Evolutionary conservation across 2,329 filamentous ascomycete species (phyloP).

Genomic region (Talaromyces sp.): DNA sequence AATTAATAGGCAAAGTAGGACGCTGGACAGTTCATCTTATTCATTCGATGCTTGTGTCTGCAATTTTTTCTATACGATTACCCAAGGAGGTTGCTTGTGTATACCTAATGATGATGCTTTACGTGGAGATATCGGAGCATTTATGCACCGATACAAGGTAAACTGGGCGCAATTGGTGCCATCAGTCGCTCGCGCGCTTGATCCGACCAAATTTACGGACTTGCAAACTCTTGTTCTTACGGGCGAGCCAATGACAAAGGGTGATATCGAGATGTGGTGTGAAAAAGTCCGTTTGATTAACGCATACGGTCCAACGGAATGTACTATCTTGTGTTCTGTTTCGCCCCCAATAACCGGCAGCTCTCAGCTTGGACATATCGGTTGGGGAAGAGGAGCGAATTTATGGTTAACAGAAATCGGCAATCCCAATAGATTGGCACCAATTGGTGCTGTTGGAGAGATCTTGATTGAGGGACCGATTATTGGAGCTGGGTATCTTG

Average conservation of each 20-base stretch:
- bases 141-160: slow-evolving; percentile 25
- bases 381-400: slow-evolving; percentile 40
- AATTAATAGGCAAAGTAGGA: slow-evolving; percentile 52
- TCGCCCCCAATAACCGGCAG: neutral
- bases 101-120: slow-evolving; percentile 39
- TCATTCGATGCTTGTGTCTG: slow-evolving; percentile 48
- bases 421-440: slow-evolving; percentile 42
- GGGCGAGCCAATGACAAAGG: neutral
- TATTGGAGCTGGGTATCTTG: slow-evolving; percentile 44
- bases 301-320: slow-evolving; percentile 10
- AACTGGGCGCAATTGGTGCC: slow-evolving; percentile 21
- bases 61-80: slow-evolving; percentile 49
- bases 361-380: slow-evolving; percentile 29
- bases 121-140: neutral
- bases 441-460: slow-evolving; percentile 39
- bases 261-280: slow-evolving; percentile 1
- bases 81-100: slow-evolving; percentile 52
- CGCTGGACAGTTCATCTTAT: slow-evolving; percentile 56
- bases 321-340: slow-evolving; percentile 18
- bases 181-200: neutral
- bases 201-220: neutral
- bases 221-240: slow-evolving; percentile 7
- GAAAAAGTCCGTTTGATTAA: slow-evolving; percentile 3
- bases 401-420: slow-evolving; percentile 19
- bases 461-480: slow-evolving; percentile 42